Evolutionary conservation across 176 grass and related monocot genomes (phyloP), one percentile per base, ranked within the genome.

Genomic region (Alopecurus myosuroides): DNA sequence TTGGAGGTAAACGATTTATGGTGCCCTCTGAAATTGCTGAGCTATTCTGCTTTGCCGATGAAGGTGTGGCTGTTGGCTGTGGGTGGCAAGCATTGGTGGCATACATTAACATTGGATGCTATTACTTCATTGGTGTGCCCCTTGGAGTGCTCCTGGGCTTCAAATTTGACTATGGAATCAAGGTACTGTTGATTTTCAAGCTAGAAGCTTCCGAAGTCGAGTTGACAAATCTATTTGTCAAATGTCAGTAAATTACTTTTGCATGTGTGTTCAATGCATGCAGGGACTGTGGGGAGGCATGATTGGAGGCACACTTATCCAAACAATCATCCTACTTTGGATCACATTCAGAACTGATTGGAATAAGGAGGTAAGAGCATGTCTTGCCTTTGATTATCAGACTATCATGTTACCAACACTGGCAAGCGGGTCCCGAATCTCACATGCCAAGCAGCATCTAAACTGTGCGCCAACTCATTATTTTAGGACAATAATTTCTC

Each of bases 281-380:
- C 88, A 96, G 94, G 94, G 94, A 79, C 60, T 96, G 67, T 96
- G 94, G 94, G 91, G 92, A 79, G 95, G 95, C 31, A 88, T 98
- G 91, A 88, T 98, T 18, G 73, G 84, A 41, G 95, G 95, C 12
- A 98, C 85, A 1, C 63, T 89, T 14, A 88, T 93, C 52, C 95
- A 98, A 62, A 98, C 95, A 44, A 33, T 90, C 40, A 91, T 93
- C 33, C 82, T 98, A 45, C 48, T 98, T 39, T 93, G 92, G 92
- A 88, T 95, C 78, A 98, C 92, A 50, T 76, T 90, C 77, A 81
- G 89, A 84, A 98, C 90, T 50, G 92, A 95, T 44, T 95, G 95
- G 95, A 84, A 93, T 73, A 93, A 90, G 86, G 95, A 98, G 92
- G 95, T 97, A 82, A 82, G 25, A 49, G 30, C 36, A 45, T 63